Conservation (phyloP, 2,329 filamentous ascomycete species). For the Byssochlamys sp. region DNA sequence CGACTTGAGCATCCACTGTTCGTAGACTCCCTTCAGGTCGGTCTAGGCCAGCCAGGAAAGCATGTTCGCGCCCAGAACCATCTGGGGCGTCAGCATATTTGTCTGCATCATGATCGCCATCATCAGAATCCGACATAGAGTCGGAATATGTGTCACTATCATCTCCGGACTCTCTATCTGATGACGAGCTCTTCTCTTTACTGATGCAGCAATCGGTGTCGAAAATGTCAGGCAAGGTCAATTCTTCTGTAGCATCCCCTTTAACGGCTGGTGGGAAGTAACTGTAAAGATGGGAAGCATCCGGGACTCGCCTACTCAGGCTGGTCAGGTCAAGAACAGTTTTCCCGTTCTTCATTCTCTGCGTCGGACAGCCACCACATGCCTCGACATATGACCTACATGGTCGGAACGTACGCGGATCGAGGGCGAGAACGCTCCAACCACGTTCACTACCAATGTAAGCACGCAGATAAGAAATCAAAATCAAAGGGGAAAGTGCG, state of each 20-base stretch:
- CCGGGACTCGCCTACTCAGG: constrained; percentile 15
- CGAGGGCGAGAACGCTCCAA: constrained; percentile 39
- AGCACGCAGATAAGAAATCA: constrained; percentile 1
- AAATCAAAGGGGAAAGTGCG: neutral
- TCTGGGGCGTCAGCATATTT: neutral
- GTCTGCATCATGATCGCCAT: constrained; percentile 6
- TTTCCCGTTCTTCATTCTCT: constrained; percentile 9
- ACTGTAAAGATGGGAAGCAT: constrained; percentile 20
- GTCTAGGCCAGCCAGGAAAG: neutral
- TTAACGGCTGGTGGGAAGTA: constrained; percentile 15
- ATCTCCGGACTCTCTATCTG: neutral
- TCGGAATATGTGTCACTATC: neutral
- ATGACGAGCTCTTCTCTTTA: neutral
- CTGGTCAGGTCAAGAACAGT: constrained; percentile 22
- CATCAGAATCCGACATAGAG: constrained; percentile 8
- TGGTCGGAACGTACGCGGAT: constrained; percentile 33
- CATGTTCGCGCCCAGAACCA: neutral
- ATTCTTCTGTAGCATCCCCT: constrained; percentile 10
- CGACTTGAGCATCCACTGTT: neutral
- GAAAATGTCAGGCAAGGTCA: constrained; percentile 20
- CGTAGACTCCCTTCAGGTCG: neutral
- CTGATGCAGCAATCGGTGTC: constrained; percentile 15
- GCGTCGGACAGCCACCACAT: constrained; percentile 27
- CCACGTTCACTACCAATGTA: constrained; percentile 21
- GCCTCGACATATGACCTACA: constrained; percentile 28